phyloP scores from a whole-genome alignment of 352 stramenopile species.

The Phytophthora macrochlamydospora region DNA sequence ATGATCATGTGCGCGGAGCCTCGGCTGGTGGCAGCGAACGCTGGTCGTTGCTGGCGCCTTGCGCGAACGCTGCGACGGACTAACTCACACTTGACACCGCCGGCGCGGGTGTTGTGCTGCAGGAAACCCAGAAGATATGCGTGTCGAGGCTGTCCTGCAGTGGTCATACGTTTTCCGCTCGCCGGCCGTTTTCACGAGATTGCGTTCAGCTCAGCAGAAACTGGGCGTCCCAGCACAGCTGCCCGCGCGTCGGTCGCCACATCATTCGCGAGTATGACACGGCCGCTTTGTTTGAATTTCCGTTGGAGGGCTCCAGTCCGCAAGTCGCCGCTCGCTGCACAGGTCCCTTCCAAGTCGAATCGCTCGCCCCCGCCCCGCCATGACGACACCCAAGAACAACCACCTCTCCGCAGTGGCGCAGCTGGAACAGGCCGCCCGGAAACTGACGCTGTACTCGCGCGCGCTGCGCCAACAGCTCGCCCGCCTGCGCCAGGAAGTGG shows the following conservation, averaged over 20 bases:
- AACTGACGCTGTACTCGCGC: slow-evolving; percentile 55
- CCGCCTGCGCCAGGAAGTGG: slow-evolving; percentile 40
- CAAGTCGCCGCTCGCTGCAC: slow-evolving; percentile 12
- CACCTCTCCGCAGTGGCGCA: slow-evolving; percentile 24
- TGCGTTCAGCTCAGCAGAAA: slow-evolving; percentile 18
- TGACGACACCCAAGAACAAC: slow-evolving; percentile 27
- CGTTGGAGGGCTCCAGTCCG: slow-evolving; percentile 25
- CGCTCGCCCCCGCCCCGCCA: slow-evolving; percentile 2
- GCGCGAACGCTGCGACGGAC: slow-evolving; percentile 8
- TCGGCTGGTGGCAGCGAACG: background rate
- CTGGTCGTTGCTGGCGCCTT: slow-evolving; percentile 14
- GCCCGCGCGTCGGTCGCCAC: slow-evolving; percentile 21
- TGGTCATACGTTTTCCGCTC: slow-evolving; percentile 3
- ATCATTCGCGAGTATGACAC: slow-evolving; percentile 28
- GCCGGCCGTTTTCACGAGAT: slow-evolving; percentile 22
- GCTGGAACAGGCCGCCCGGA: slow-evolving; percentile 52
- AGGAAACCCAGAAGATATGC: slow-evolving; percentile 23
- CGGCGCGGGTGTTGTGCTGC: background rate
- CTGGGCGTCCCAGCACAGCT: slow-evolving; percentile 10
- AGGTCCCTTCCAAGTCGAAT: background rate
- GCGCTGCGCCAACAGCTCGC: slow-evolving; percentile 49
- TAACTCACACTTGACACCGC: background rate
- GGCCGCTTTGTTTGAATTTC: background rate
- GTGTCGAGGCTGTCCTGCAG: slow-evolving; percentile 8
- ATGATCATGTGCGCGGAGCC: background rate